Evolutionary conservation across 306 rosid species (phyloP).

Genomic region (Trichosanthes truncata): DNA sequence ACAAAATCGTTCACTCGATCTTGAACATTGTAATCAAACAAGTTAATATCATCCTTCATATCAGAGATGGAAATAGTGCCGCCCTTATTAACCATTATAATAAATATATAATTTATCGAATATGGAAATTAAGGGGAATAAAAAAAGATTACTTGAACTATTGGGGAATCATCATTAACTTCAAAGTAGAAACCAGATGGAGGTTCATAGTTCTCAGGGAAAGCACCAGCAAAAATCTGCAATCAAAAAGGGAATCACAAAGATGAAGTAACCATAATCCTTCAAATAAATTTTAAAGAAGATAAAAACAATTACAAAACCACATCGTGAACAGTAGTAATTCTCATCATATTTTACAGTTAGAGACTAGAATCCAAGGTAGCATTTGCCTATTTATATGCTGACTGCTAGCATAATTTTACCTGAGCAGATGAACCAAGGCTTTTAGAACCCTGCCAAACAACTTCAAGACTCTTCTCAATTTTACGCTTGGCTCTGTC

Average conservation of each 20-base stretch:
- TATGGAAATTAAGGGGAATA: conserved; percentile 2
- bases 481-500: conserved; percentile 39
- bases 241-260: neutral
- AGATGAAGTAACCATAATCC: conserved; percentile 1
- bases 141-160: conserved; percentile 35
- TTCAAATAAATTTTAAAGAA: neutral
- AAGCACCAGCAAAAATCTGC: conserved; percentile 48
- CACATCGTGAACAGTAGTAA: neutral
- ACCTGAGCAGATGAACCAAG: conserved; percentile 45
- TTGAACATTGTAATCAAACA: conserved; percentile 49
- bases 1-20: conserved; percentile 44
- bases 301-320: neutral
- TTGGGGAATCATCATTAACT: conserved; percentile 41
- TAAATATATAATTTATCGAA: neutral
- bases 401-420: neutral
- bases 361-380: neutral
- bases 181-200: conserved; percentile 51
- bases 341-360: neutral
- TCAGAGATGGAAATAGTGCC: neutral
- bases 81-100: neutral
- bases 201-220: conserved; percentile 47
- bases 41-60: conserved; percentile 30
- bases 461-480: conserved; percentile 42
- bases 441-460: conserved; percentile 44
- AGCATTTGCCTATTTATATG: neutral